These are phyloP conservation scores for Didymella pomorum DNA, from an alignment of 2,329 filamentous ascomycete species.

Conservation along the genomic window DNA sequence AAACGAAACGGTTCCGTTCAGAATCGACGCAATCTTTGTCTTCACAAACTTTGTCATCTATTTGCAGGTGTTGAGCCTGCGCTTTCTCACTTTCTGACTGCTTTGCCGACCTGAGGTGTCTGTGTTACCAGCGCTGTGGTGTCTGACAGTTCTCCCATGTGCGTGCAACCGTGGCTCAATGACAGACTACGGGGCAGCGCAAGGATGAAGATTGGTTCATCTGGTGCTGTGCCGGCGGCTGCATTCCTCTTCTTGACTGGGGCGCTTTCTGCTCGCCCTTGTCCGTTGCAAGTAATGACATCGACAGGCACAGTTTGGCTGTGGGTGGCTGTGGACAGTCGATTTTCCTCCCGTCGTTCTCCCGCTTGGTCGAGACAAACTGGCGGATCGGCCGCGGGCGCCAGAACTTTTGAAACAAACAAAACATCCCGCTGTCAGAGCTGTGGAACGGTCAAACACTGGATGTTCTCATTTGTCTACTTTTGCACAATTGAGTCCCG, in stretches of 20 bases:
- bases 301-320: slow-evolving; percentile 26
- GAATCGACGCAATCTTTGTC: slow-evolving; percentile 8
- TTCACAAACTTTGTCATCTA: slow-evolving; percentile 11
- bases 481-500: slow-evolving; percentile 21
- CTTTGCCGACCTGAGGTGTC: slow-evolving; percentile 20
- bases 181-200: slow-evolving; percentile 37
- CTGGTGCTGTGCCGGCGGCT: slow-evolving; percentile 23
- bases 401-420: slow-evolving; percentile 31
- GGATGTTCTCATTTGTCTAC: slow-evolving; percentile 20
- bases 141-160: slow-evolving; percentile 32
- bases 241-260: slow-evolving; percentile 28
- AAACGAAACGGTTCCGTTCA: slow-evolving; percentile 33
- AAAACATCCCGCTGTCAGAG: slow-evolving; percentile 33
- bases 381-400: slow-evolving; percentile 6
- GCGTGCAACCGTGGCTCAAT: slow-evolving; percentile 36
- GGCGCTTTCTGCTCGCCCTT: slow-evolving; percentile 27
- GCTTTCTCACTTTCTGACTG: slow-evolving; percentile 15
- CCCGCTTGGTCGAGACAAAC: slow-evolving; percentile 17
- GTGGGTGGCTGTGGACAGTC: slow-evolving; percentile 24
- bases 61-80: slow-evolving; percentile 14
- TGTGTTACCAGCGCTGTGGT: slow-evolving; percentile 31
- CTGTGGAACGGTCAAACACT: slow-evolving; percentile 23
- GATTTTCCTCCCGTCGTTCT: slow-evolving; percentile 25
- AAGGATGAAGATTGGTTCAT: slow-evolving; percentile 26
- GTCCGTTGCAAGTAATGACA: slow-evolving; percentile 34